These are phyloP conservation scores for Diaporthe aspalathi DNA, from an alignment of 2,329 filamentous ascomycete species.

Conservation along the genomic window DNA sequence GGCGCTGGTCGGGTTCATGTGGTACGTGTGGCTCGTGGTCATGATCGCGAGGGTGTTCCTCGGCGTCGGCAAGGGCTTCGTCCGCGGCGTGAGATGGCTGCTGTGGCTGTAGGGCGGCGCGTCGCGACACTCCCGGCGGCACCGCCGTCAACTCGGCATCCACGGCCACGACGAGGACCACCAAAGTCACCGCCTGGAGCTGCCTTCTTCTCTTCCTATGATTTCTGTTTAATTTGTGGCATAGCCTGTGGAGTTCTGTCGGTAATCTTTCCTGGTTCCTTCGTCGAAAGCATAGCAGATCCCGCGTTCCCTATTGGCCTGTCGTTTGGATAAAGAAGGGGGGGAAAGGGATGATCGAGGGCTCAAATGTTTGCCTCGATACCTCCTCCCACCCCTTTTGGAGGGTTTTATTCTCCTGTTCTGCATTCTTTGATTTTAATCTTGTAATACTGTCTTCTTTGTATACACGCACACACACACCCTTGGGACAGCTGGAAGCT, in stretches of 20 bases:
- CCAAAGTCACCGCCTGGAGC: neutral
- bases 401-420: neutral
- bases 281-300: conserved; percentile 15
- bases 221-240: conserved; percentile 14
- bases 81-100: conserved; percentile 79
- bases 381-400: too few species aligned
- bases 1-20: conserved; percentile 88
- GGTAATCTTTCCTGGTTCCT: neutral
- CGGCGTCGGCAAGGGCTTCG: conserved; percentile 69
- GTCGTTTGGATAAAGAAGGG: neutral
- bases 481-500: neutral
- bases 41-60: conserved; percentile 76
- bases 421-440: conserved; percentile 4
- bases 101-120: conserved; percentile 72
- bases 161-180: neutral
- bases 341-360: too few species aligned
- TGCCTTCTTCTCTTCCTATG: neutral
- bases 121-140: neutral
- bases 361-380: neutral
- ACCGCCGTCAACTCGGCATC: neutral
- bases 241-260: conserved; percentile 20
- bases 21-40: conserved; percentile 93
- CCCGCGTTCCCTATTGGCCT: neutral
- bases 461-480: neutral
- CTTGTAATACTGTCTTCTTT: conserved; percentile 18